phyloP scores from a whole-genome alignment of 768 basidiomycete genomes.

The Podaxis carcinomalis region DNA sequence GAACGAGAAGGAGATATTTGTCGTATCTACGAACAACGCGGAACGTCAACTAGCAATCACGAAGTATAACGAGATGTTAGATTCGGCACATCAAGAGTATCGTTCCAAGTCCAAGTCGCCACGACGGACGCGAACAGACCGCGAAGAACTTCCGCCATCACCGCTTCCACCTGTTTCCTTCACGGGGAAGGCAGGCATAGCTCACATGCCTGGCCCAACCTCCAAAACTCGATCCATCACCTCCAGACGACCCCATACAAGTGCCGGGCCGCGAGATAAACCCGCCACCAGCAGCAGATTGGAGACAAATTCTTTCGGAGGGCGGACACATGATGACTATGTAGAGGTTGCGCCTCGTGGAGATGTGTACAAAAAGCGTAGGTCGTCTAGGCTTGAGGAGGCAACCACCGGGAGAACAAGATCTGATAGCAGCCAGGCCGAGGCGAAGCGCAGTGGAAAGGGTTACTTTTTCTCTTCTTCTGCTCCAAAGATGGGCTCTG shows the following conservation, averaged over 20 bases:
- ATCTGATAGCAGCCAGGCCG: constrained; percentile 10
- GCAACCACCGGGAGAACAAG: background rate
- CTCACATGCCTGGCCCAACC: background rate
- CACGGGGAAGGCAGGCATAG: background rate
- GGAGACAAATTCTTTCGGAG: constrained; percentile 7
- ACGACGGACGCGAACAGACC: constrained; percentile 35
- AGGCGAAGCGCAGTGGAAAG: constrained; percentile 11
- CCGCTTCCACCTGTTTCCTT: constrained; percentile 24
- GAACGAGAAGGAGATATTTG: constrained; percentile 57
- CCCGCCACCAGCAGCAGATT: constrained; percentile 23
- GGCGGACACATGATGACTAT: constrained; percentile 3
- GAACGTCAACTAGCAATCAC: constrained; percentile 63
- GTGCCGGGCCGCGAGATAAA: constrained; percentile 66
- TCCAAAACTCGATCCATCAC: constrained; percentile 13
- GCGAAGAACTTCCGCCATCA: constrained; percentile 30
- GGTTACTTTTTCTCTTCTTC: constrained; percentile 15
- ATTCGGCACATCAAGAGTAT: constrained; percentile 19
- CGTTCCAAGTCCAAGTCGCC: constrained; percentile 59
- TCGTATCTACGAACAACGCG: constrained; percentile 67
- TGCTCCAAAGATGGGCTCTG: constrained; percentile 17
- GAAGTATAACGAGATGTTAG: constrained; percentile 47
- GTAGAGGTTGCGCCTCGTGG: constrained; percentile 2
- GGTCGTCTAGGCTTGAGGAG: constrained; percentile 9
- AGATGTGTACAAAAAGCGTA: constrained; percentile 11
- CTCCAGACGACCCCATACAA: constrained; percentile 63